Evolutionary conservation across 2,329 filamentous ascomycete genomes (phyloP).

Genomic region (Penicillium aurantiogriseum): DNA sequence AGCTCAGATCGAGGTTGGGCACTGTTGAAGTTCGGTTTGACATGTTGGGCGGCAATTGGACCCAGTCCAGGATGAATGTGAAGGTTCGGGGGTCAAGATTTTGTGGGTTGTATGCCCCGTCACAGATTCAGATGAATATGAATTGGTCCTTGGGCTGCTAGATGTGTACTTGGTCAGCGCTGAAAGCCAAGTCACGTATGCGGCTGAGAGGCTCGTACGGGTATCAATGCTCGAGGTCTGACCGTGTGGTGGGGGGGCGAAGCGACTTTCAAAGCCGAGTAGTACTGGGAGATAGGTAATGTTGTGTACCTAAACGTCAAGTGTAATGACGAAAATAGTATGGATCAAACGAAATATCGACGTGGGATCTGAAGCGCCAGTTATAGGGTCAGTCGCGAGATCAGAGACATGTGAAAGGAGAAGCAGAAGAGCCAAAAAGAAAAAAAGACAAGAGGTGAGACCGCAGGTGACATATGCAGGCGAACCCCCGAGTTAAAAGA

Average conservation of each 20-base stretch:
- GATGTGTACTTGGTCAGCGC: not conserved
- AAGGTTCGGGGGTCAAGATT: not conserved
- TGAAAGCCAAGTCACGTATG: not conserved
- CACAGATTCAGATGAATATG: not conserved
- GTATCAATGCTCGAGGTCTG: slow-evolving; percentile 5
- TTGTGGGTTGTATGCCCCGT: not conserved
- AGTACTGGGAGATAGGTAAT: not conserved
- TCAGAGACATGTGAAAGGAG: slow-evolving; percentile 8
- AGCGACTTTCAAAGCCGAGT: not conserved
- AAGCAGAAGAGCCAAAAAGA: slow-evolving; percentile 8
- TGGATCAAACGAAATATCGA: slow-evolving; percentile 5
- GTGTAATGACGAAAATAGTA: not conserved
- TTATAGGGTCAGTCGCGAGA: slow-evolving; percentile 13
- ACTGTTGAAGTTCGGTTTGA: slow-evolving; percentile 37
- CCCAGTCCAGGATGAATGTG: not conserved
- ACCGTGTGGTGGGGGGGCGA: not conserved
- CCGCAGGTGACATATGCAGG: slow-evolving; percentile 24
- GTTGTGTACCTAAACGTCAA: not conserved
- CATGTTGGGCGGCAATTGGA: slow-evolving; percentile 29
- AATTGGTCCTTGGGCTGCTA: not conserved
- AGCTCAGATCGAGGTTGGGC: slow-evolving; percentile 40
- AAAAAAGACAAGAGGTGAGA: slow-evolving; percentile 19
- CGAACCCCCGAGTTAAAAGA: slow-evolving; percentile 14
- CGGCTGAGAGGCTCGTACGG: slow-evolving; percentile 4
- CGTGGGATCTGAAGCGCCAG: slow-evolving; percentile 12